These are phyloP conservation scores for Chimonanthus salicifolius DNA, from an alignment of 164 flowering plant genomes.

Conservation along the genomic window DNA sequence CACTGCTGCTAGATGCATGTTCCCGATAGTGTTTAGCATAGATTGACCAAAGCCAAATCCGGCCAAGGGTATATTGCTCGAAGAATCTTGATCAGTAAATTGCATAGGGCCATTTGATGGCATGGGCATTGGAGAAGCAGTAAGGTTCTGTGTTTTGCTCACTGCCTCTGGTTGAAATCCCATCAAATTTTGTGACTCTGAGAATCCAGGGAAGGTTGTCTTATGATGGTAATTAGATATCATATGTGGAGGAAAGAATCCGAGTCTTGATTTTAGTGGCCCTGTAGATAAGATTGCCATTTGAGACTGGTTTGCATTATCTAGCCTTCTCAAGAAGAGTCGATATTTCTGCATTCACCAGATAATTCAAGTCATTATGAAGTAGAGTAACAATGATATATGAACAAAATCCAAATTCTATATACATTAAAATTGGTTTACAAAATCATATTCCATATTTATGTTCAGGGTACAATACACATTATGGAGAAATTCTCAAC, in stretches of 20 bases:
- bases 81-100: background rate
- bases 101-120: background rate
- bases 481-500: too few relatives aligned
- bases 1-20: background rate
- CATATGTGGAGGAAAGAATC: background rate
- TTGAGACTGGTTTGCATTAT: background rate
- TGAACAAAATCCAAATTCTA: too few relatives aligned
- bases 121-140: background rate
- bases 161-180: background rate
- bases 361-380: background rate
- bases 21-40: background rate
- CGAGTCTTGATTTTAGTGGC: background rate
- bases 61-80: background rate
- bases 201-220: background rate
- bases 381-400: background rate
- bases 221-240: background rate
- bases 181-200: background rate
- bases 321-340: constrained; percentile 1
- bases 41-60: background rate
- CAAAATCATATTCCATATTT: too few relatives aligned
- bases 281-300: too few relatives aligned
- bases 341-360: constrained; percentile 6
- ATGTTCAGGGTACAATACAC: too few relatives aligned
- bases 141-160: background rate
- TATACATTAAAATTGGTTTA: too few relatives aligned